Evolutionary conservation across 768 basidiomycete species (phyloP), one percentile per base, ranked within the genome.

Genomic region (Neoboletus subvelutipes): DNA sequence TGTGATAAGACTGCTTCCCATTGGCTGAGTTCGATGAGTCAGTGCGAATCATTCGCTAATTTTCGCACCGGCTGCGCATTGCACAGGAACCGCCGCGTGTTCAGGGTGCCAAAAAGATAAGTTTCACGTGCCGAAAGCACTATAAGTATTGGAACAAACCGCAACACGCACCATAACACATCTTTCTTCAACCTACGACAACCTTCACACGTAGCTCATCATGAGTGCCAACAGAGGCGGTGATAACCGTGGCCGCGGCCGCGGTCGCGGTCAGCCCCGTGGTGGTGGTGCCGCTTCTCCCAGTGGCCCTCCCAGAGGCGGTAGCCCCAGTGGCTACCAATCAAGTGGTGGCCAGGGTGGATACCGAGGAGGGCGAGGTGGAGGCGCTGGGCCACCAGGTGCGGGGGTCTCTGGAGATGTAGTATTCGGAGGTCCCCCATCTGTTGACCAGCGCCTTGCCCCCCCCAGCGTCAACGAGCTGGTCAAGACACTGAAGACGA

Each of bases 371-470:
- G n/a, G n/a, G n/a, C n/a, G 74, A 12, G 66, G 69, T 26, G 56
- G 67, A 43, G 64, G 69, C 48, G 63, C 58, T 42, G 70, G 72
- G 42, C 60, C 66, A 63, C 48, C 61, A 62, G 69, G 65, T 59
- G 66, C 51, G 62, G 55, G 60, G 28, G 39, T 50, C 46, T 61
- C 69, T 57, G 62, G 63, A 65, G 75, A 58, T 40, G 54, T 28
- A 20, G 67, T 70, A 43, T 73, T 73, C 73, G 64, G 58, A 59
- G 60, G 59, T 40, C 67, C 65, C 56, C 55, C 75, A 45, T 55
- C 66, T 66, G 67, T 76, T 62, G 71, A 77, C 48, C 66, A 65
- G 34, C 74, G 73, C 39, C 68, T 79, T 5, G 61, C 65, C 18
- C 39, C 62, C 26, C 50, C 65, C 15, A 40, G 39, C 17, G 28